Conservation (phyloP, 129 eudicot species). For the Smallanthus sonchifolius region DNA sequence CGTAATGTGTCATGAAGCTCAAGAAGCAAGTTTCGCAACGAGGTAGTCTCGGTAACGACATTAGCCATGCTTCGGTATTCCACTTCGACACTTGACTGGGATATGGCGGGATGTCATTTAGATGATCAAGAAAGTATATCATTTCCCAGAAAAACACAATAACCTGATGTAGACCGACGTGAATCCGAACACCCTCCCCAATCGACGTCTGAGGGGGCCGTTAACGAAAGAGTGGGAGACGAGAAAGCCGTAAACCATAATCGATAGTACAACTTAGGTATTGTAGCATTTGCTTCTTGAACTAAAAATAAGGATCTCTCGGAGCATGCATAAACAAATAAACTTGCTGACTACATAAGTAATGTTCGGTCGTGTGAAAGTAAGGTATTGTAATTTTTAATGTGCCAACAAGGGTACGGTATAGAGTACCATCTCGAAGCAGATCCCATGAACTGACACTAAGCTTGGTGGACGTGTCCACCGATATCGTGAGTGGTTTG, state of each 20-base stretch:
- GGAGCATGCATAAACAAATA: not conserved
- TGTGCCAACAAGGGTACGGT: not conserved
- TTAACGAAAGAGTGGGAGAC: not conserved
- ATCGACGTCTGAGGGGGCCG: not conserved
- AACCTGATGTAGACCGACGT: not conserved
- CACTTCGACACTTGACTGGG: not conserved
- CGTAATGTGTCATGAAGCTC: no score
- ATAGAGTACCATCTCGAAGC: not conserved
- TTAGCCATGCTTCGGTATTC: not conserved
- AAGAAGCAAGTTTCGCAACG: not conserved
- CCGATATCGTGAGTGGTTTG: not conserved
- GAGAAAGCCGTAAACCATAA: not conserved
- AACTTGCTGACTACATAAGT: not conserved
- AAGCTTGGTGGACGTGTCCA: not conserved
- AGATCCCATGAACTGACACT: not conserved
- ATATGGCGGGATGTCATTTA: not conserved
- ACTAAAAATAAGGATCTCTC: not conserved
- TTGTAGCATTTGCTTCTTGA: not conserved
- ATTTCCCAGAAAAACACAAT: not conserved
- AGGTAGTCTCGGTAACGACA: not conserved
- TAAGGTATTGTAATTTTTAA: not conserved
- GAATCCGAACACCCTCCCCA: not conserved
- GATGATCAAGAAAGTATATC: not conserved
- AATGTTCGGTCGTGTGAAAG: not conserved
- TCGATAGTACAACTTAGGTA: not conserved